Conservation (phyloP, 345 rosid genomes). For the Camelina neglecta region DNA sequence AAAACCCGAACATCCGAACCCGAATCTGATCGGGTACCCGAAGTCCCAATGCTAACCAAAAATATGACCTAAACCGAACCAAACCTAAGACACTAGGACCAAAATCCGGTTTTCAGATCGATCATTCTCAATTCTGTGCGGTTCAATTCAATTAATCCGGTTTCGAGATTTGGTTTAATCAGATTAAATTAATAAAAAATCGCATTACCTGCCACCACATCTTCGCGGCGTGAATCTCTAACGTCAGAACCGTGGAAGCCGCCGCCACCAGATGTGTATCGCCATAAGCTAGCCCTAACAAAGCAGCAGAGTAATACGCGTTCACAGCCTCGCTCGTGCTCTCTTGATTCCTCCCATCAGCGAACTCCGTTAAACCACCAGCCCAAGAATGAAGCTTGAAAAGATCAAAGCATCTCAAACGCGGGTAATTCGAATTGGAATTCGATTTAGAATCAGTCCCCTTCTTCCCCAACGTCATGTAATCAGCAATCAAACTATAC, state of each 20-base stretch:
- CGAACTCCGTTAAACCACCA: slow-evolving; percentile 86
- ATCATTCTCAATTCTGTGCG: background rate
- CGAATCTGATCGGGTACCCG: too few species aligned
- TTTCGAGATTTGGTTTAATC: too few species aligned
- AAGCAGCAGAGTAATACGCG: slow-evolving; percentile 88
- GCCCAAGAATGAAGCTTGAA: slow-evolving; percentile 98
- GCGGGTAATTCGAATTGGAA: slow-evolving; percentile 61
- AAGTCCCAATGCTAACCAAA: background rate
- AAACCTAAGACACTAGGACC: background rate
- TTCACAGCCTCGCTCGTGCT: slow-evolving; percentile 95
- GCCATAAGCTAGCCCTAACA: slow-evolving; percentile 93
- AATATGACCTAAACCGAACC: background rate
- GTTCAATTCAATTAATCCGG: too few species aligned
- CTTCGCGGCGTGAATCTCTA: slow-evolving; percentile 90
- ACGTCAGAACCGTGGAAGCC: slow-evolving; percentile 68
- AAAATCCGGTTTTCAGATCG: background rate
- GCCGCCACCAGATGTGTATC: slow-evolving; percentile 69
- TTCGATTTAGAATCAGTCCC: background rate
- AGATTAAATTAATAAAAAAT: too few species aligned
- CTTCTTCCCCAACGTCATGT: slow-evolving; percentile 65
- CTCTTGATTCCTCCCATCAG: slow-evolving; percentile 87
- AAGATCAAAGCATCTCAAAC: slow-evolving; percentile 87
- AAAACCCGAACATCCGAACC: too few species aligned
- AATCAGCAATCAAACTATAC: slow-evolving; percentile 82
- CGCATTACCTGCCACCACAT: slow-evolving; percentile 84